Evolutionary conservation across 1,139 yeast species (phyloP).

Genomic region (Lodderomyces theae): DNA sequence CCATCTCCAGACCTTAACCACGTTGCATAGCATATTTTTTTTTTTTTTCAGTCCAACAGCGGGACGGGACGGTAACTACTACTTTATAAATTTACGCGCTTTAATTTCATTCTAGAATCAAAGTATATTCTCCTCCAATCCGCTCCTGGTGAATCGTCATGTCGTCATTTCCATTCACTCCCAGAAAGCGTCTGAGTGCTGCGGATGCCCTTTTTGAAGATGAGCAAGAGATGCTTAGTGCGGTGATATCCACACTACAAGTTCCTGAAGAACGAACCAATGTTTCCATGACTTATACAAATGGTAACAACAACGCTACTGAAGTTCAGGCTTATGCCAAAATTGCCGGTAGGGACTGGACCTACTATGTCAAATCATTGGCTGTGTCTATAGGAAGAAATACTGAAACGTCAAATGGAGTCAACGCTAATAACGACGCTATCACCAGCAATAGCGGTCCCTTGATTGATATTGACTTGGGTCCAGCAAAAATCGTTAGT

Average conservation of each 20-base stretch:
- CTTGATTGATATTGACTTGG: constrained; percentile 82
- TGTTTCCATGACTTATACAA: constrained; percentile 50
- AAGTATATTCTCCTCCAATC: no score
- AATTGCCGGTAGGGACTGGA: constrained; percentile 92
- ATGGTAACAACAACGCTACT: constrained; percentile 71
- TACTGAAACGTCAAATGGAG: constrained; percentile 49
- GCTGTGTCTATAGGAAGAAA: constrained; percentile 81
- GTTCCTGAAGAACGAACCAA: constrained; percentile 51
- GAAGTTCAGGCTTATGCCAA: constrained; percentile 97
- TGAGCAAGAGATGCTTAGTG: constrained; percentile 52
- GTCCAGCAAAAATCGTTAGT: constrained; percentile 94
- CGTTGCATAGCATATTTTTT: no score
- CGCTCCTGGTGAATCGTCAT: no score
- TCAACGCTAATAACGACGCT: not conserved
- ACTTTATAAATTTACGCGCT: no score
- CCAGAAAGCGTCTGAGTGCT: constrained; percentile 26
- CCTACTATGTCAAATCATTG: constrained; percentile 84
- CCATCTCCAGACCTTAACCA: no score
- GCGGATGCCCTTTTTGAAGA: constrained; percentile 38
- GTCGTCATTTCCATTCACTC: constrained; percentile 20
- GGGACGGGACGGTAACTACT: no score
- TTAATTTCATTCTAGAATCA: no score
- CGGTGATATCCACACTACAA: constrained; percentile 48
- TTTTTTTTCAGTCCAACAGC: no score
- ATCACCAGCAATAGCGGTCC: constrained; percentile 8